Conservation (phyloP, 2,329 filamentous ascomycete genomes). For the Macrophomina pseudophaseolina region DNA sequence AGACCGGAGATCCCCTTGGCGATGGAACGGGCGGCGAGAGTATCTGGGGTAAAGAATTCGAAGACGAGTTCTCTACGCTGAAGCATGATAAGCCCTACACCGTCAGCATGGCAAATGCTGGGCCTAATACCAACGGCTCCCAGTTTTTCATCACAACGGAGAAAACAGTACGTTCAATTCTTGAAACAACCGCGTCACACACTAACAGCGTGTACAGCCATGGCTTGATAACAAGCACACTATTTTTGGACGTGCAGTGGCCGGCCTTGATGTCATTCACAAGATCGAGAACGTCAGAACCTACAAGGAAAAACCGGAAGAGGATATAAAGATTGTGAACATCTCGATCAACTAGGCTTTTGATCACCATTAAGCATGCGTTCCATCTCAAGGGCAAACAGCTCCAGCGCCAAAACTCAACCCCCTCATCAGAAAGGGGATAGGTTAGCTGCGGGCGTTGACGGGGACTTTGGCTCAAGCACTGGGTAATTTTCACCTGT, state of each 20-base stretch:
- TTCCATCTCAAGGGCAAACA: background rate
- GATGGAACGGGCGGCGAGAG: conserved; percentile 90
- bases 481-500: too few species aligned
- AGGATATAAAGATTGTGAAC: conserved; percentile 96
- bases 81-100: conserved; percentile 97
- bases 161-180: conserved; percentile 71
- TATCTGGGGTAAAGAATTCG: conserved; percentile 91
- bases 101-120: conserved; percentile 96
- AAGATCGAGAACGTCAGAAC: conserved; percentile 91
- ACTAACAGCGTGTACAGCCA: conserved; percentile 54
- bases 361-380: background rate
- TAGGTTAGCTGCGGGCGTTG: too few species aligned
- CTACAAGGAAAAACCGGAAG: conserved; percentile 90
- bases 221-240: conserved; percentile 98
- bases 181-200: conserved; percentile 24
- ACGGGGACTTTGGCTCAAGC: too few species aligned
- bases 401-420: too few species aligned
- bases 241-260: conserved; percentile 88
- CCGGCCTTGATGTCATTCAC: conserved; percentile 92
- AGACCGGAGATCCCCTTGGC: conserved; percentile 79
- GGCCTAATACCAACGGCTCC: conserved; percentile 90
- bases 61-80: conserved; percentile 88
- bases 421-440: too few species aligned
- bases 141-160: conserved; percentile 99
- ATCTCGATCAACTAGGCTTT: conserved; percentile 57